These are phyloP conservation scores for Physcomitrellopsis africana DNA, from an alignment of 225 moss, liverwort and hornwort genomes.

Conservation along the genomic window DNA sequence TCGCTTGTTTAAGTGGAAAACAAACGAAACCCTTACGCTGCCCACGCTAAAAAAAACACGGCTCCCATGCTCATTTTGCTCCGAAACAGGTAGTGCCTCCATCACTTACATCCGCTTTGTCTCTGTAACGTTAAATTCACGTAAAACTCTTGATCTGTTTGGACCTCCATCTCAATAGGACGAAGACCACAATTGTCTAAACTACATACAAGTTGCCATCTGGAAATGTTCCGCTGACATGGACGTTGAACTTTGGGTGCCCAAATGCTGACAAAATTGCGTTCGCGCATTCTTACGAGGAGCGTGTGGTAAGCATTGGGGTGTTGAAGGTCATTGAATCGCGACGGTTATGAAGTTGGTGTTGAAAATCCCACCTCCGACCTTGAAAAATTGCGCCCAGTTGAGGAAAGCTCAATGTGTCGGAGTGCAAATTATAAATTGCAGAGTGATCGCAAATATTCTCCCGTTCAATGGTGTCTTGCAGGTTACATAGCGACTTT, in stretches of 20 bases:
- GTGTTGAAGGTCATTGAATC: conserved; percentile 3
- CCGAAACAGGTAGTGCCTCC: no score
- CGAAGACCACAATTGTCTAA: no score
- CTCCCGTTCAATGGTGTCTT: conserved; percentile 22
- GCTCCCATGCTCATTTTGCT: conserved; percentile 8
- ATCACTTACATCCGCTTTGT: no score
- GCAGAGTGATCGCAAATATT: conserved; percentile 14
- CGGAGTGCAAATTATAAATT: background rate
- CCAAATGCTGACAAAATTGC: conserved; percentile 13
- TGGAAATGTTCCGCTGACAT: no score
- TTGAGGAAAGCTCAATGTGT: background rate
- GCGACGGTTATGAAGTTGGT: conserved; percentile 10
- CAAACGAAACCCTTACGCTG: background rate
- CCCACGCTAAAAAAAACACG: background rate
- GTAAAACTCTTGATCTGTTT: no score
- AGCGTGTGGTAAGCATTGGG: conserved; percentile 27
- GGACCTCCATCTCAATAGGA: no score
- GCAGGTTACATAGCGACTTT: conserved; percentile 13
- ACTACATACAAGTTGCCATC: no score
- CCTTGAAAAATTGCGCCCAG: background rate
- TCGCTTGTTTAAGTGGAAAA: background rate
- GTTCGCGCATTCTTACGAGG: conserved; percentile 6
- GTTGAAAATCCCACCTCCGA: conserved; percentile 21
- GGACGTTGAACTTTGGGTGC: no score
- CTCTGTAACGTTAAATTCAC: no score